A percentile compares a stretch with the other conserved stretches of the same genome.
Conservation (phyloP, 1,284 basidiomycete genomes). For the Cryptococcus wingfieldii region DNA sequence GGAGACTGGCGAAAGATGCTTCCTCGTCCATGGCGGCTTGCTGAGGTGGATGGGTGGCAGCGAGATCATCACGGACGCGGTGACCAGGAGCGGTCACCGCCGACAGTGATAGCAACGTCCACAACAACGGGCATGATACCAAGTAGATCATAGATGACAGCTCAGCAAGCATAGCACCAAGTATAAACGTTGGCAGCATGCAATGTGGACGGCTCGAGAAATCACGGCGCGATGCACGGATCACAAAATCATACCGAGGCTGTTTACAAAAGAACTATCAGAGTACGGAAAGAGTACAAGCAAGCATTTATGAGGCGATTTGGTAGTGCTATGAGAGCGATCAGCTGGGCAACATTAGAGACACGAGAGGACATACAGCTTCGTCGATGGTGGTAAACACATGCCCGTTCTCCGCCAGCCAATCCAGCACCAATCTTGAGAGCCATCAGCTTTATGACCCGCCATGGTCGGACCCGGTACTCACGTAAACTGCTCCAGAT, state of each 20-base stretch:
- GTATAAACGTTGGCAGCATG: too few species aligned
- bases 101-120: too few species aligned
- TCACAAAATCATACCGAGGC: too few species aligned
- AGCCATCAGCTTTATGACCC: slow-evolving; percentile 4
- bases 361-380: slow-evolving; percentile 37
- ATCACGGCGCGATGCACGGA: too few species aligned
- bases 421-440: slow-evolving; percentile 60
- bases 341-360: neutral
- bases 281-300: neutral
- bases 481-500: slow-evolving; percentile 49
- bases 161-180: too few species aligned
- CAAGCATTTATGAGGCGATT: neutral
- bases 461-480: slow-evolving; percentile 13
- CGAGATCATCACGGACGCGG: too few species aligned
- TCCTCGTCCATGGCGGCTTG: slow-evolving; percentile 41
- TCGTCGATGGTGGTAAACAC: slow-evolving; percentile 68
- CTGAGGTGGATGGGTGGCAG: neutral
- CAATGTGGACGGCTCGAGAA: too few species aligned
- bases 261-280: too few species aligned
- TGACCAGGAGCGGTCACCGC: too few species aligned
- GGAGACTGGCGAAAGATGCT: slow-evolving; percentile 38
- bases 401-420: slow-evolving; percentile 63
- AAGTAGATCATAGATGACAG: too few species aligned
- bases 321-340: slow-evolving; percentile 24
- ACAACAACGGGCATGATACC: too few species aligned